A percentile compares a stretch with the other conserved stretches of the same genome.
Conservation (phyloP, 202 grass and related monocot genomes). For the Carex arenaria region DNA sequence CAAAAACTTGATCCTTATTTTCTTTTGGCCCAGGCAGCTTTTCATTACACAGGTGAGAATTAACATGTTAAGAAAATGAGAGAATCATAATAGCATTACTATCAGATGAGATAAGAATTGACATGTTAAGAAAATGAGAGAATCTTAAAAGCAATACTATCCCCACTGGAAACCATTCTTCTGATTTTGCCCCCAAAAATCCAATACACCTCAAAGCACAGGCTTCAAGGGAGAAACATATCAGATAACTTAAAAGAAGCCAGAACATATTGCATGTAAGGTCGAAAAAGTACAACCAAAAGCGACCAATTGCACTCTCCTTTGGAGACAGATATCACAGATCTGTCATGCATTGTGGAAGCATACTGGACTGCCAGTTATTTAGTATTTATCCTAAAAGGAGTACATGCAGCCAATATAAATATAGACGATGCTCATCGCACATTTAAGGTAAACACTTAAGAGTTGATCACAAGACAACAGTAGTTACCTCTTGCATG, state of each 20-base stretch:
- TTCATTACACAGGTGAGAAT: not conserved
- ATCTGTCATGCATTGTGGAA: not conserved
- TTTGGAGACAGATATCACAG: not conserved
- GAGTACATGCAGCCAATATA: not conserved
- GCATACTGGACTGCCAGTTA: not conserved
- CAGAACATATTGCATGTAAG: not conserved
- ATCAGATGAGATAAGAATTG: not conserved
- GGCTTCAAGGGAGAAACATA: not conserved
- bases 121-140: not conserved
- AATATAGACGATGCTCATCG: not conserved
- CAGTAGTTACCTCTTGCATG: slow-evolving; percentile 58
- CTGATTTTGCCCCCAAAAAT: not conserved
- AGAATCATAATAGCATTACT: not conserved
- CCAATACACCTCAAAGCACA: not conserved
- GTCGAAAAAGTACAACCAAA: not conserved
- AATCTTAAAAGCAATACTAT: not conserved
- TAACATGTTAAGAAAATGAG: not conserved
- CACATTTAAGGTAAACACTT: not conserved
- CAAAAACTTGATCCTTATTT: not conserved
- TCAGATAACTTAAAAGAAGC: not conserved
- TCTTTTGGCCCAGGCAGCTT: not conserved
- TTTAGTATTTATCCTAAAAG: not conserved
- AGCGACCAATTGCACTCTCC: not conserved
- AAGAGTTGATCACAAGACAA: not conserved
- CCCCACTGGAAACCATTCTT: not conserved